Conservation (phyloP, 2,329 filamentous ascomycete genomes). For the Paecilomyces sp. region DNA sequence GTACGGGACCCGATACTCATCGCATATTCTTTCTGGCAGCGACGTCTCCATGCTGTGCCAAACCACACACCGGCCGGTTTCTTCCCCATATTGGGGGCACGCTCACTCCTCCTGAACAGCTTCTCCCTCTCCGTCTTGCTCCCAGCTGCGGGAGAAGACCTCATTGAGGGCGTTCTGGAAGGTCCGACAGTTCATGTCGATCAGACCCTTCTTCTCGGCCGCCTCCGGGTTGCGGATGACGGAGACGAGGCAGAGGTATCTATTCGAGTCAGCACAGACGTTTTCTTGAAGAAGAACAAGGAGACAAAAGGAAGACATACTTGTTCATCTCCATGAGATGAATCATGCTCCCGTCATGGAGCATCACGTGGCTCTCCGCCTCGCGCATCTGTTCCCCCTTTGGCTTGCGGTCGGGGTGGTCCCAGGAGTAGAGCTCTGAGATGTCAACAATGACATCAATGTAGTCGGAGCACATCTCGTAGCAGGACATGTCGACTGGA, state of each 20-base stretch:
- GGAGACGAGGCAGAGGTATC: constrained; percentile 58
- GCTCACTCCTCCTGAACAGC: neutral
- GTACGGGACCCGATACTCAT: neutral
- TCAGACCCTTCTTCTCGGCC: constrained; percentile 56
- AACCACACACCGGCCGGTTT: neutral
- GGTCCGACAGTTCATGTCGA: constrained; percentile 60
- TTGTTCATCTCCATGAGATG: constrained; percentile 61
- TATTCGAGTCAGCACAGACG: constrained; percentile 21
- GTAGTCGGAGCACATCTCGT: constrained; percentile 97
- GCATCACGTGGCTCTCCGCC: constrained; percentile 56
- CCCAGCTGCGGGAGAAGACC: constrained; percentile 50
- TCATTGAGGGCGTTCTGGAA: constrained; percentile 57
- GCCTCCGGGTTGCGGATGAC: constrained; percentile 60
- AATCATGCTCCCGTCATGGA: constrained; percentile 57
- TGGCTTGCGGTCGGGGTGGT: constrained; percentile 36
- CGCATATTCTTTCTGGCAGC: neutral
- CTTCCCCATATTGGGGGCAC: neutral
- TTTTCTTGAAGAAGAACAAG: neutral
- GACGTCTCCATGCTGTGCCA: neutral
- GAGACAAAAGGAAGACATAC: constrained; percentile 33
- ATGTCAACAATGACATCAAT: constrained; percentile 98
- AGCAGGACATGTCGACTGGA: constrained; percentile 88
- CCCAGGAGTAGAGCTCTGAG: constrained; percentile 87
- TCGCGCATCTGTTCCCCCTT: constrained; percentile 43
- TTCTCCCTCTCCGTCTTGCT: constrained; percentile 24